phyloP scores from a whole-genome alignment of 148 eudicot species.

The Drosera capensis region DNA sequence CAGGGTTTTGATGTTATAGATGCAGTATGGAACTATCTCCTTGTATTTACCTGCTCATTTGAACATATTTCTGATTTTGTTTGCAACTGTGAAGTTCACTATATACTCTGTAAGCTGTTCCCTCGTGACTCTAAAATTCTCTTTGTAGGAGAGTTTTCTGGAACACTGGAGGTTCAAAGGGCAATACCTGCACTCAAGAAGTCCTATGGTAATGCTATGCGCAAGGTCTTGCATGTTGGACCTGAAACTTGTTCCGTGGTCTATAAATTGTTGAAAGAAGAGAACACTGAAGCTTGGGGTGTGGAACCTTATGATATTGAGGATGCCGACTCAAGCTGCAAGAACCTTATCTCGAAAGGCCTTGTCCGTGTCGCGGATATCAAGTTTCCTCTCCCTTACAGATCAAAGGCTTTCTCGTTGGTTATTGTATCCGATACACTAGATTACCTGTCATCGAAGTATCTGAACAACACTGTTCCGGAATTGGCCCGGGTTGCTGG shows the following conservation, averaged over 20 bases:
- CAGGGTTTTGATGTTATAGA: no score
- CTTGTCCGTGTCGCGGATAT: conserved; percentile 37
- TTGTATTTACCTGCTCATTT: no score
- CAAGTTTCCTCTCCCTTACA: conserved; percentile 32
- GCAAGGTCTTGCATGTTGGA: conserved; percentile 35
- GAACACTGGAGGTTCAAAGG: conserved; percentile 26
- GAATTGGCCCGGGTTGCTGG: conserved; percentile 31
- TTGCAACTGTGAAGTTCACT: no score
- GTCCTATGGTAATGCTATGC: conserved; percentile 37
- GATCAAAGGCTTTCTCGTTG: conserved; percentile 28
- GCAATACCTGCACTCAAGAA: conserved; percentile 26
- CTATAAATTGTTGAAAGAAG: conserved; percentile 21
- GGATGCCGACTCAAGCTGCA: conserved; percentile 27
- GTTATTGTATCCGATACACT: conserved; percentile 37
- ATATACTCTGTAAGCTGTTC: no score
- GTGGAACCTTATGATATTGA: conserved; percentile 41
- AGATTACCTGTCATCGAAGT: conserved; percentile 34
- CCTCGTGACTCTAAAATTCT: neutral
- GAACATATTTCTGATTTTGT: no score
- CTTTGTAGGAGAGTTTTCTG: conserved; percentile 22
- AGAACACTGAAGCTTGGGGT: conserved; percentile 36
- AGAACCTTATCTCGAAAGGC: conserved; percentile 25
- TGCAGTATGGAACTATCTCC: no score
- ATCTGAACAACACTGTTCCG: conserved; percentile 36
- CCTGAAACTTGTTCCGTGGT: conserved; percentile 32